These are phyloP conservation scores for Talaromyces islandicus DNA, from an alignment of 2,329 filamentous ascomycete genomes.

Conservation along the genomic window DNA sequence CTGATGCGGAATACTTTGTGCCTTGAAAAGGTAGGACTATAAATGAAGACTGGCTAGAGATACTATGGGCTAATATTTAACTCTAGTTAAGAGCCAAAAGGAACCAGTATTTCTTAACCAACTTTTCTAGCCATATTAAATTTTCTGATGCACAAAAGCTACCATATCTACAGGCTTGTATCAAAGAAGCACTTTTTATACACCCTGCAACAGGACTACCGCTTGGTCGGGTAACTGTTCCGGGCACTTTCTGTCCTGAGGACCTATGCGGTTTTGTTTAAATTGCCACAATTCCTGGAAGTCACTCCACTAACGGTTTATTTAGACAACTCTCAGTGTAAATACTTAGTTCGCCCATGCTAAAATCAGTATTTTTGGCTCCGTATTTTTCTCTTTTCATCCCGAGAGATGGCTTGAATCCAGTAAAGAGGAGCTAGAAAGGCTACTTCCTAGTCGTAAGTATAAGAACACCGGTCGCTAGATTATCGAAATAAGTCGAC, in stretches of 20 bases:
- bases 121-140: too few relatives aligned
- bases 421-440: too few relatives aligned
- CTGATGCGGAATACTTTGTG: too few relatives aligned
- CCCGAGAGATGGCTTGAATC: constrained; percentile 42
- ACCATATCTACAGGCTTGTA: constrained; percentile 10
- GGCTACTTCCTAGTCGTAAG: constrained; percentile 45
- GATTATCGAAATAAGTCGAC: constrained; percentile 40
- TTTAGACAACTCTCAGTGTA: neutral
- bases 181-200: constrained; percentile 11
- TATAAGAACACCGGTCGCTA: constrained; percentile 46
- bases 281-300: neutral
- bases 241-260: constrained; percentile 28
- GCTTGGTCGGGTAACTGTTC: constrained; percentile 28
- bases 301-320: neutral
- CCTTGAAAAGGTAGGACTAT: too few relatives aligned
- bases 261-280: neutral
- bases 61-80: too few relatives aligned
- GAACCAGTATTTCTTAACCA: too few relatives aligned
- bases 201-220: constrained; percentile 11
- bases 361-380: constrained; percentile 45
- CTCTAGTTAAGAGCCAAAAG: too few relatives aligned
- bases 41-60: too few relatives aligned
- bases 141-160: neutral
- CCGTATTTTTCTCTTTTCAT: constrained; percentile 47
- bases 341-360: constrained; percentile 35